Base-by-base conservation (phyloP, 345 rosid species). In the Salix viminalis region DNA sequence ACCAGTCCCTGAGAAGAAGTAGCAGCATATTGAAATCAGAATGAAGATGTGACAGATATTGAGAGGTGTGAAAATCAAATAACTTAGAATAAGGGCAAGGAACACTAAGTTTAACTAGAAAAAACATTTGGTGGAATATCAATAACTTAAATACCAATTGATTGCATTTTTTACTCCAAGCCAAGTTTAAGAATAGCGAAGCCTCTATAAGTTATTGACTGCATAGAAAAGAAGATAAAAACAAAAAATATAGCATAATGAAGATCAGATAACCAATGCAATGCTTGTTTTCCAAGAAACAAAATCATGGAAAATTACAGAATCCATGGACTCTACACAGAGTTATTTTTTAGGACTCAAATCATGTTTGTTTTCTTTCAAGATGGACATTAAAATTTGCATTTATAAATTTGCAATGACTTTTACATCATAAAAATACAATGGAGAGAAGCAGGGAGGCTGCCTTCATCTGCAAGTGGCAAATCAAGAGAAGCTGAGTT, bases 1-100 rank as follows among this genome's bases (percentile, higher is more conserved):
- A 96, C 99, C 99, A 96, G 81, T 96, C 99, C 87, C 99, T 96
- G 83, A 69, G 41, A 83, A 76, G 77, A 54, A 75, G 66, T 61
- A 76, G 37, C 54, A 71, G 24, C 76, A 66, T 67, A 30, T 65
- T 14, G 48, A 66, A 56, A 76, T 60, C 52, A 19, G 39, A 61
- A 73, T 16, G 16, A 39, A 60, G 19, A 48, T 11, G 34, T 26
- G 24, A 52, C 16, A 30, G 18, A 6, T 14, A 3, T 56, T 10
- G 62, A 65, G 37, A 70, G 16, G 36, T 14, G 34, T 24, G 54
- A 30, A 52, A 34, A 65, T 42, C 21, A 14, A 71, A 15, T 11
- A 71, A 71, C 24, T 52, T 71, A 16, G 34, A 71, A 71, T 18
- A 50, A 2, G 21, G 30, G 62, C 62, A 56, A 66, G 71, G 5